These are phyloP conservation scores for Cairneyella variabilis DNA, from an alignment of 495 filamentous ascomycete species.

Conservation along the genomic window DNA sequence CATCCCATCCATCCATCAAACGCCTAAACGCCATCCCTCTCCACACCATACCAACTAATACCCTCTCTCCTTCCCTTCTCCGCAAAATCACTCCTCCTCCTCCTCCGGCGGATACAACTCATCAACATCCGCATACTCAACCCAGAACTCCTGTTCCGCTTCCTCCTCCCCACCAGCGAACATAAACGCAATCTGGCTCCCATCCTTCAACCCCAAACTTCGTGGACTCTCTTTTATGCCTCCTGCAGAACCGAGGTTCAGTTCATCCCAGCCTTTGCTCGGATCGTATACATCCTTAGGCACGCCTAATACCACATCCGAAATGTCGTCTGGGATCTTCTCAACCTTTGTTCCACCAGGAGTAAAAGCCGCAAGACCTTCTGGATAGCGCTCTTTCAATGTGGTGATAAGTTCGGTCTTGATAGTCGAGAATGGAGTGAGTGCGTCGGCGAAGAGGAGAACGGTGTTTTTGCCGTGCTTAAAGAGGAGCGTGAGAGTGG, in stretches of 20 bases:
- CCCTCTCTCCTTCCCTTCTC: too few relatives aligned
- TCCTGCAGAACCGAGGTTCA: constrained; percentile 24
- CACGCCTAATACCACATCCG: constrained; percentile 36
- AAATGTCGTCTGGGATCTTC: constrained; percentile 27
- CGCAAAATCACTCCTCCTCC: too few relatives aligned
- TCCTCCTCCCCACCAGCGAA: constrained; percentile 12
- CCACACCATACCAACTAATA: too few relatives aligned
- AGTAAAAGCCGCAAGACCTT: constrained; percentile 38
- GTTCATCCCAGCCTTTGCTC: constrained; percentile 51
- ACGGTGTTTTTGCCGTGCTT: constrained; percentile 78
- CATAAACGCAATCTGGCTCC: constrained; percentile 20
- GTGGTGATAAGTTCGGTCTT: constrained; percentile 61
- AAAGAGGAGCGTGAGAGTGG: constrained; percentile 64
- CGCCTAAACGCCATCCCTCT: too few relatives aligned
- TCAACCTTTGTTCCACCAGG: not conserved
- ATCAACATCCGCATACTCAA: constrained; percentile 18
- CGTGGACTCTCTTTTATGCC: constrained; percentile 14
- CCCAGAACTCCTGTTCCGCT: constrained; percentile 11
- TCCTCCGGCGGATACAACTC: constrained; percentile 22
- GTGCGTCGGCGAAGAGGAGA: constrained; percentile 62
- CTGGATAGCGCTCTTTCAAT: constrained; percentile 42
- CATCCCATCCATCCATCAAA: too few relatives aligned
- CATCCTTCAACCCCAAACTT: constrained; percentile 26
- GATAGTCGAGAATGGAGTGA: constrained; percentile 54
- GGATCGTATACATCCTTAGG: constrained; percentile 52